Evolutionary conservation across 202 grass and related monocot species (phyloP).

Genomic region (Cymbopogon flexuosus): DNA sequence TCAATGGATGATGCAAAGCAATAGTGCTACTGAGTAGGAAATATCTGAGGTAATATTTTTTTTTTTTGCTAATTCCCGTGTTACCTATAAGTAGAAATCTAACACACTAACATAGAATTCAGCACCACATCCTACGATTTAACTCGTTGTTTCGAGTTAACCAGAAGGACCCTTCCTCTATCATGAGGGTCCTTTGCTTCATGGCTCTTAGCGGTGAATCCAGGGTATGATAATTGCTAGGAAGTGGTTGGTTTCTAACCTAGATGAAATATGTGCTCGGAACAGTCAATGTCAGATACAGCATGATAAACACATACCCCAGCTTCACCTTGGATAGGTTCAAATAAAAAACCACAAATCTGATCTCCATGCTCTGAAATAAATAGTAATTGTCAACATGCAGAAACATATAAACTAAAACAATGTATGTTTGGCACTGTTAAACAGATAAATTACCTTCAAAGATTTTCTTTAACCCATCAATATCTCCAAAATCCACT

Average conservation of each 20-base stretch:
- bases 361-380: slow-evolving; percentile 64
- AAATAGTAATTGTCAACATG: slow-evolving; percentile 31
- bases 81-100: too few species aligned
- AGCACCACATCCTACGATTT: too few species aligned
- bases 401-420: slow-evolving; percentile 4
- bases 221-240: too few species aligned
- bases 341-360: slow-evolving; percentile 90
- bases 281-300: not conserved
- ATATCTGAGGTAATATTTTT: too few species aligned
- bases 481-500: slow-evolving; percentile 93
- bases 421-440: not conserved
- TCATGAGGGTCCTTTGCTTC: too few species aligned
- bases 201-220: too few species aligned
- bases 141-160: too few species aligned
- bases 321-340: slow-evolving; percentile 99
- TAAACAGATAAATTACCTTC: slow-evolving; percentile 40
- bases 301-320: slow-evolving; percentile 48
- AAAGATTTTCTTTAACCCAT: slow-evolving; percentile 75
- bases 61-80: not conserved
- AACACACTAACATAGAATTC: too few species aligned
- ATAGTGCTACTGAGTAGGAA: too few species aligned
- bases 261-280: not conserved
- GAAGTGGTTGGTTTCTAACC: too few species aligned
- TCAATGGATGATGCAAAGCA: too few species aligned
- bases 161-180: too few species aligned